Base-by-base conservation (phyloP, 129 eudicot genomes). In the Flaveria brownii region DNA sequence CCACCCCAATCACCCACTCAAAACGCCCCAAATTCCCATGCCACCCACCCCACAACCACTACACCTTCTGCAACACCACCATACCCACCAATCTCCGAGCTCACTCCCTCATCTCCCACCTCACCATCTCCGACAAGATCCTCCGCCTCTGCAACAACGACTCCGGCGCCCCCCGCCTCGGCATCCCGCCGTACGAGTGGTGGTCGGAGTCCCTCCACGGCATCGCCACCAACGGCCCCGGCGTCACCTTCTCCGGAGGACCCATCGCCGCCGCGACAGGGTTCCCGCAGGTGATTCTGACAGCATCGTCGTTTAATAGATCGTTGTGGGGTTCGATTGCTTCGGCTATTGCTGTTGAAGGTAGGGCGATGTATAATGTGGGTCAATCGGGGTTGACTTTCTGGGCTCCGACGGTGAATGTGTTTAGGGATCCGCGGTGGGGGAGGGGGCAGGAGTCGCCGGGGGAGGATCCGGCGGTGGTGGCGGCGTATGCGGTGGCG, bases 131-230 rank as follows among this genome's bases (percentile, higher is more conserved):
- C 18, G 96, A 91, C 11, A 95, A 95, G 42, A 87, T 95, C 85
- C 82, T 62, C 0, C 93, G 83, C 46, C 92, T 95, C 56, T 91
- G 85, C 82, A 73, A 91, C 84, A 95, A 89, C 74, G 88, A 81
- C 77, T 70, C 94, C 56, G 82, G 77, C 63, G 50, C 89, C 61
- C 84, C 89, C 9, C 75, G 87, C 6, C 91, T 95, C 13, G 96
- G 96, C 9, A 68, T 95, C 16, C 99, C 99, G 0, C 68, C 94
- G 0, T 95, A 89, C 77, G 79, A 95, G 43, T 95, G 99, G 99
- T 95, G 99, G 99, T 95, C 99, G 30, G 99, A 95, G 60, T 86
- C 99, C 1, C 92, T 95, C 77, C 99, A 91, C 70, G 99, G 99
- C 2, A 86, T 95, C 72, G 92, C 94, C 20, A 12, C 81, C 13